Conservation (phyloP, 2,329 filamentous ascomycete genomes). For the Fragosphaeria purpurea region DNA sequence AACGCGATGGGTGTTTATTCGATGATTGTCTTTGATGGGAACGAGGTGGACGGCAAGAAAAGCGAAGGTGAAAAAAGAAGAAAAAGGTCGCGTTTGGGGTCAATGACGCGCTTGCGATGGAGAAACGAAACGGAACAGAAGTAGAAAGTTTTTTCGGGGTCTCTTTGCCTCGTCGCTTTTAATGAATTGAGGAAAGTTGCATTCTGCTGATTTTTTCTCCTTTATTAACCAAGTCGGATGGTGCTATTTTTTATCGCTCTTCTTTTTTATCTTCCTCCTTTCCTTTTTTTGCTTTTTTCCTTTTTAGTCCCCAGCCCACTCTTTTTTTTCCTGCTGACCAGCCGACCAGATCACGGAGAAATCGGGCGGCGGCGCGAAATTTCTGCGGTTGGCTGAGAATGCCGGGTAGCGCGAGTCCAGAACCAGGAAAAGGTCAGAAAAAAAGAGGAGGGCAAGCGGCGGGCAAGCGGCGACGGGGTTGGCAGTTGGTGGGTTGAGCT, state of each 20-base stretch:
- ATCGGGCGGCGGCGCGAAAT: conserved; percentile 6
- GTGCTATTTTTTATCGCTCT: not conserved
- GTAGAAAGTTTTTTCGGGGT: not conserved
- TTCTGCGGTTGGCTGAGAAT: conserved; percentile 7
- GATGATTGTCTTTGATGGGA: no score
- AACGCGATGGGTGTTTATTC: no score
- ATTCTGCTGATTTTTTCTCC: not conserved
- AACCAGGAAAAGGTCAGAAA: not conserved
- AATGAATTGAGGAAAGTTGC: not conserved
- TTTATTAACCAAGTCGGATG: not conserved
- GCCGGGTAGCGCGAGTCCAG: not conserved
- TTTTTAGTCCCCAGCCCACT: not conserved
- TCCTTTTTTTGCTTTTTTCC: not conserved
- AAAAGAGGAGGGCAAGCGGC: not conserved
- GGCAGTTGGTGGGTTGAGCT: no score
- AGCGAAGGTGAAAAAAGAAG: not conserved
- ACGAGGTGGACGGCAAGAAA: no score
- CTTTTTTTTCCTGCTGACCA: not conserved
- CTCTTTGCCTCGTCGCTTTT: not conserved
- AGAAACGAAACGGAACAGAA: not conserved
- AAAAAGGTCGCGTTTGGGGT: not conserved
- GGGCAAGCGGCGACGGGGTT: not conserved
- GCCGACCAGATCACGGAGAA: conserved; percentile 2
- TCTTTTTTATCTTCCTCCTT: not conserved
- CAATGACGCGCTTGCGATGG: conserved; percentile 4